These are phyloP conservation scores for Leucoagaricus sp. DNA, from an alignment of 1,284 basidiomycete species.

Conservation along the genomic window DNA sequence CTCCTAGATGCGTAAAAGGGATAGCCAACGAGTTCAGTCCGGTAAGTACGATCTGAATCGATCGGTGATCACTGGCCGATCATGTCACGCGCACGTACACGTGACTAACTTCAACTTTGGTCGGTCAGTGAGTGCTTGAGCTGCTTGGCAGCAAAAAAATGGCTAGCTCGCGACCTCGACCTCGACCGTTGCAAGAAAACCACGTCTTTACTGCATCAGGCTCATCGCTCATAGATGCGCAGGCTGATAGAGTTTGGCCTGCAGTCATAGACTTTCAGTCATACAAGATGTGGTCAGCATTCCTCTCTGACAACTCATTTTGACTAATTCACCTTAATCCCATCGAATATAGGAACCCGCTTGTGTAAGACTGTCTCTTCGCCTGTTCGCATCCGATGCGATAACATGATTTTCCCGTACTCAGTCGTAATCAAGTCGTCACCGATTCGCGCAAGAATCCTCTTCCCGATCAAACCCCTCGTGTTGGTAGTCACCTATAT, in stretches of 20 bases:
- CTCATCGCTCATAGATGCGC: constrained; percentile 46
- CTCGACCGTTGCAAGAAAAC: constrained; percentile 26
- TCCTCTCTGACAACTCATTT: not conserved
- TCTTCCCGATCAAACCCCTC: constrained; percentile 49
- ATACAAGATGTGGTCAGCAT: constrained; percentile 52
- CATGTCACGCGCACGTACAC: not conserved
- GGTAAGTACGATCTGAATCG: too few relatives aligned
- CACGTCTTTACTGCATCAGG: constrained; percentile 40
- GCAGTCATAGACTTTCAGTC: constrained; percentile 46
- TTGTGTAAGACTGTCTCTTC: constrained; percentile 47
- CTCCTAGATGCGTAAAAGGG: too few relatives aligned
- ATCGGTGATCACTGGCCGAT: too few relatives aligned
- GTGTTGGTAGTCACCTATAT: constrained; percentile 45
- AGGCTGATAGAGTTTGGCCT: constrained; percentile 49
- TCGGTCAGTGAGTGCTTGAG: too few relatives aligned
- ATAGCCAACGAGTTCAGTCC: too few relatives aligned
- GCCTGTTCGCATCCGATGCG: constrained; percentile 17
- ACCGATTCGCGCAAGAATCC: constrained; percentile 43
- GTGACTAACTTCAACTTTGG: too few relatives aligned
- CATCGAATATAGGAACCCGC: constrained; percentile 61
- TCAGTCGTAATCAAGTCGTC: constrained; percentile 57
- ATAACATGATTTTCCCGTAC: not conserved
- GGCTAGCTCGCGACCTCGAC: constrained; percentile 10
- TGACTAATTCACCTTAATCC: not conserved
- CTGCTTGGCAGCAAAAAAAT: too few relatives aligned